Evolutionary conservation across 1,139 yeast species (phyloP), one percentile per base, ranked within the genome.

Genomic region (Sugiyamaella sp.): DNA sequence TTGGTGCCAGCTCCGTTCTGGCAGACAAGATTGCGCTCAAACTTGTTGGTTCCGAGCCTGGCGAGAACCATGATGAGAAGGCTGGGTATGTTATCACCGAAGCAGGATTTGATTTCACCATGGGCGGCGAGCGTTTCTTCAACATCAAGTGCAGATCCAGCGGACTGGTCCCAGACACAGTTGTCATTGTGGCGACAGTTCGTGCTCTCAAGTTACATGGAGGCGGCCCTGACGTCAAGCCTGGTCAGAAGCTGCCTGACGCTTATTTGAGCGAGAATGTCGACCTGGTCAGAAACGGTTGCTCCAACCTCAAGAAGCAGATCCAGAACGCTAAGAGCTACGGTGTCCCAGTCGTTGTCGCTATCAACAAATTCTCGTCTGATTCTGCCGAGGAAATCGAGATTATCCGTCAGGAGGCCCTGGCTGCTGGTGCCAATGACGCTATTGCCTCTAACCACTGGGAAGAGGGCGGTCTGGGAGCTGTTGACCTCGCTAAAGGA

Each of bases 51-150:
- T 85, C 83, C 39, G 80, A 79, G 59, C 71, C 78, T 68, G 70
- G 79, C 68, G 73, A 77, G 56, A 75, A 75, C 41, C 80, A 77
- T 59, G 81, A 79, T 60, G 80, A 80, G 67, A 83, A 85, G 69
- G 82, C 86, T 63, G 98, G 98, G 63, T 91, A 85, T 69, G 98
- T 91, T 57, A 91, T 91, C 55, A 91, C 98, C 49, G 98, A 91
- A 73, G 98, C 98, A 35, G 99, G 98, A 58, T 93, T 93, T 77
- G 99, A 93, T 73, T 91, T 93, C 80, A 93, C 98, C 53, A 93
- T 93, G 97, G 99, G 99, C 70, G 98, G 98, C 70, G 99, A 93
- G 76, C 82, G 98, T 71, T 93, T 93, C 77, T 82, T 91, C 74
- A 91, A 93, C 78, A 93, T 93, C 75, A 93, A 93, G 77, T 90